A percentile compares a stretch with the other conserved stretches of the same genome.
These are phyloP conservation scores for Alternaria burnsii DNA, from an alignment of 2,329 filamentous ascomycete genomes.

Conservation along the genomic window DNA sequence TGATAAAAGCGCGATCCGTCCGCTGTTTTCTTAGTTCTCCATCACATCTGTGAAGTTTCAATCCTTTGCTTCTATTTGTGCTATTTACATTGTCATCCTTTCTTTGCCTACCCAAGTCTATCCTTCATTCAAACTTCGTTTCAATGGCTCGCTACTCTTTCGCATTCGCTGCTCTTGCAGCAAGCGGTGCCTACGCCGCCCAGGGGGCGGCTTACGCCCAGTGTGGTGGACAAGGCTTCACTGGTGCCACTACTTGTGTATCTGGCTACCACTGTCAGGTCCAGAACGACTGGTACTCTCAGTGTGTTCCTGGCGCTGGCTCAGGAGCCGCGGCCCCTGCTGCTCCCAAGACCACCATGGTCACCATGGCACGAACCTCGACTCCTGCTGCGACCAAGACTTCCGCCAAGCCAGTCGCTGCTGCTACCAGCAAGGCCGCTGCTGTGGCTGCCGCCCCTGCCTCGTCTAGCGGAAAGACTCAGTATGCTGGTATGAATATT, in stretches of 20 bases:
- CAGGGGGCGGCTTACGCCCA: constrained; percentile 27
- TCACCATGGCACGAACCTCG: background rate
- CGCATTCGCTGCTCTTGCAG: constrained; percentile 3
- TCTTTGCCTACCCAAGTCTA: background rate
- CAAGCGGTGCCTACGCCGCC: constrained; percentile 1
- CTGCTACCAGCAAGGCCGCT: background rate
- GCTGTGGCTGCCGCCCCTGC: background rate
- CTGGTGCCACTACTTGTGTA: constrained; percentile 49
- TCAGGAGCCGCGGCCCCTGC: background rate
- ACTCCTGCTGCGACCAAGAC: background rate
- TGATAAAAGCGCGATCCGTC: background rate
- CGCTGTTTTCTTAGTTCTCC: background rate
- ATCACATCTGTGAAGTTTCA: constrained; percentile 5
- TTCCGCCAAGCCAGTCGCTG: background rate
- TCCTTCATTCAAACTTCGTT: background rate
- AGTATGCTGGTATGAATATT: constrained; percentile 54
- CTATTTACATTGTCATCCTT: background rate
- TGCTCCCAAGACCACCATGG: background rate
- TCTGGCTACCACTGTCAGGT: constrained; percentile 47
- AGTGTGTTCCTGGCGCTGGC: constrained; percentile 41
- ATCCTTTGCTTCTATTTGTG: constrained; percentile 2
- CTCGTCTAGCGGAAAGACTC: constrained; percentile 16
- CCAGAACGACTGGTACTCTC: constrained; percentile 53
- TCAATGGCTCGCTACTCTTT: constrained; percentile 6
- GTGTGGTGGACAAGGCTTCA: constrained; percentile 54